Conservation (phyloP, 768 basidiomycete genomes). For the Hygrophorus pudorinus region DNA sequence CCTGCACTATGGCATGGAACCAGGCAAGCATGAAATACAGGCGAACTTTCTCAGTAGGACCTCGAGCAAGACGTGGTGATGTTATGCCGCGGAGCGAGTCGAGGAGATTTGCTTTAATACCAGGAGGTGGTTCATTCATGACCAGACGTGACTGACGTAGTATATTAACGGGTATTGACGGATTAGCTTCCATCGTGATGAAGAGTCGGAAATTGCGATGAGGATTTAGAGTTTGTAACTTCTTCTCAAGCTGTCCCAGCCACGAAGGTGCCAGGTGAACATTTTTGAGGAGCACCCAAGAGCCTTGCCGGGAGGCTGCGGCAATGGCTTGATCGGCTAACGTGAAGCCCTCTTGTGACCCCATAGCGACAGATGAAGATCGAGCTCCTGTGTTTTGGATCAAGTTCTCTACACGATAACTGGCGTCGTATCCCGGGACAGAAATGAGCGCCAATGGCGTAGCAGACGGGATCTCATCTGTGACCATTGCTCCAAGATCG, state of each 20-base stretch:
- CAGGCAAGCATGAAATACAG: conserved; percentile 95
- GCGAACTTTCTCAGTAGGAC: conserved; percentile 87
- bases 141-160: conserved; percentile 91
- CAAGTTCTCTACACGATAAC: conserved; percentile 86
- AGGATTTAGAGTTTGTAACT: conserved; percentile 83
- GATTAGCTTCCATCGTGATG: conserved; percentile 96
- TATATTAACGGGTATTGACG: conserved; percentile 91
- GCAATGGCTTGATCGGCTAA: conserved; percentile 96
- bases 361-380: conserved; percentile 93
- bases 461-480: conserved; percentile 65
- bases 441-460: conserved; percentile 88
- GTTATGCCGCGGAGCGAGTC: conserved; percentile 77
- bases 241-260: conserved; percentile 95
- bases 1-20: conserved; percentile 98
- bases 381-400: conserved; percentile 67
- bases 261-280: conserved; percentile 93
- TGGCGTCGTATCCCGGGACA: conserved; percentile 96
- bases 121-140: conserved; percentile 98
- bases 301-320: conserved; percentile 82
- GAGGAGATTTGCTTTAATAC: conserved; percentile 90
- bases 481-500: conserved; percentile 70
- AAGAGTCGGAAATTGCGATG: conserved; percentile 92
- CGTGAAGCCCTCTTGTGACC: conserved; percentile 94
- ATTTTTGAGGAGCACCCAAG: conserved; percentile 97
- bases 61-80: conserved; percentile 62